Conservation (phyloP, 805 yeast species). For the Saccharomyces eubayanus region DNA sequence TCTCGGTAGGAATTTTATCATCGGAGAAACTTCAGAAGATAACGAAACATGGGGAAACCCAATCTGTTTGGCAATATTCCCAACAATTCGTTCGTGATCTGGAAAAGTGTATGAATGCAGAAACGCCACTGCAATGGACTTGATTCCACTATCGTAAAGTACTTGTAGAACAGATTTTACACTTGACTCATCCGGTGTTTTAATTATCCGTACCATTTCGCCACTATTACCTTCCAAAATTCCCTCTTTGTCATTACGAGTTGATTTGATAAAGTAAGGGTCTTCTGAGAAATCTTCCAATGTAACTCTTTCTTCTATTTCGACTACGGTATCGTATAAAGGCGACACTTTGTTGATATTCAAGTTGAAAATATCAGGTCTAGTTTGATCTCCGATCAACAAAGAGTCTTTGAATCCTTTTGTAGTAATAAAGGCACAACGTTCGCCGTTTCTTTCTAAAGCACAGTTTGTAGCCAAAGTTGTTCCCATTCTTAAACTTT, state of each 20-base stretch:
- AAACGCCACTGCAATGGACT: conserved; percentile 63
- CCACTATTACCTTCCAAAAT: conserved; percentile 56
- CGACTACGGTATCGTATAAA: conserved; percentile 67
- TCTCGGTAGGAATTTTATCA: conserved; percentile 68
- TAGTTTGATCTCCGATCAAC: conserved; percentile 79
- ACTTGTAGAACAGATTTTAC: conserved; percentile 36
- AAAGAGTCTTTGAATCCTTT: conserved; percentile 82
- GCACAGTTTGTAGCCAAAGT: conserved; percentile 95
- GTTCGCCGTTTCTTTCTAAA: conserved; percentile 84
- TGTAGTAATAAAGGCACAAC: conserved; percentile 78
- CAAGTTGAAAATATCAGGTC: conserved; percentile 84
- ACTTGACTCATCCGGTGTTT: conserved; percentile 40
- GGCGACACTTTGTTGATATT: conserved; percentile 63
- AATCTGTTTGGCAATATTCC: conserved; percentile 48
- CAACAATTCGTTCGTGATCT: conserved; percentile 56
- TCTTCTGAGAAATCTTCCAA: conserved; percentile 74
- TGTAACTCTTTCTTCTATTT: conserved; percentile 85
- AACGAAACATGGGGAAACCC: conserved; percentile 66
- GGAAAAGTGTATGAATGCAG: conserved; percentile 69
- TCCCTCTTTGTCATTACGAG: conserved; percentile 18
- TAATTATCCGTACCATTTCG: conserved; percentile 52
- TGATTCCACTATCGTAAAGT: conserved; percentile 49
- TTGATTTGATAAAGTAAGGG: conserved; percentile 33
- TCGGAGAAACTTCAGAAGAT: conserved; percentile 63
- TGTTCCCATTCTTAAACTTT: conserved; percentile 79